Conservation (phyloP, 2,329 filamentous ascomycete species). For the Intubia oerlemansii region DNA sequence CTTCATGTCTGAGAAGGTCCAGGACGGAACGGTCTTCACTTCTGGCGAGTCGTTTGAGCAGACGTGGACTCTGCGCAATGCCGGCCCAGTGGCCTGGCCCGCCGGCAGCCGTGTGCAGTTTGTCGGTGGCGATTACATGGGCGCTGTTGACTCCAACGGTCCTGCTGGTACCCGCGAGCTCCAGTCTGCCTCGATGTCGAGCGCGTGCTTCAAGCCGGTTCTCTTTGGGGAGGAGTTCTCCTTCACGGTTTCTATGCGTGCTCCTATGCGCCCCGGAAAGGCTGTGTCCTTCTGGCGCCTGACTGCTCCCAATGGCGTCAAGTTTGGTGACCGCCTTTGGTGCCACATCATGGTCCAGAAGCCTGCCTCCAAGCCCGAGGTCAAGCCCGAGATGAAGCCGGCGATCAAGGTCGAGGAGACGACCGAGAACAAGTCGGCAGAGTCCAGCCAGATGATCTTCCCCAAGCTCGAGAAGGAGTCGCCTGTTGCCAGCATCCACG, state of each 20-base stretch:
- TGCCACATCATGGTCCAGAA: slow-evolving; percentile 67
- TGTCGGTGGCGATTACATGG: slow-evolving; percentile 91
- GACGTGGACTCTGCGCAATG: slow-evolving; percentile 79
- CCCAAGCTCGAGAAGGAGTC: slow-evolving; percentile 92
- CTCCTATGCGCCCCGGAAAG: slow-evolving; percentile 54
- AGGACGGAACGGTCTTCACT: slow-evolving; percentile 53
- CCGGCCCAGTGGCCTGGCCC: slow-evolving; percentile 62
- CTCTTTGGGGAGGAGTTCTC: slow-evolving; percentile 51
- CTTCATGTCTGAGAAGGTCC: slow-evolving; percentile 63
- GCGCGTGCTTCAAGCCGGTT: slow-evolving; percentile 46
- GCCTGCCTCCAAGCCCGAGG: slow-evolving; percentile 15
- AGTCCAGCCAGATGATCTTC: slow-evolving; percentile 70
- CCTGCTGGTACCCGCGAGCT: slow-evolving; percentile 63
- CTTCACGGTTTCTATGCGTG: slow-evolving; percentile 73
- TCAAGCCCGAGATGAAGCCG: too few species aligned
- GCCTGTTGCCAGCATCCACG: slow-evolving; percentile 57
- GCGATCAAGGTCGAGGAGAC: slow-evolving; percentile 24
- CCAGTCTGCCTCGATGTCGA: slow-evolving; percentile 62
- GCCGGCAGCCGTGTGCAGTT: slow-evolving; percentile 77
- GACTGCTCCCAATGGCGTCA: slow-evolving; percentile 55
- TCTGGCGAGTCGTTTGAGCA: slow-evolving; percentile 64
- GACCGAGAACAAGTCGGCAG: slow-evolving; percentile 17
- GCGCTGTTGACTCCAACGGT: slow-evolving; percentile 61
- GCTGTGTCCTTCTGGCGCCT: slow-evolving; percentile 93
- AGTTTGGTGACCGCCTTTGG: slow-evolving; percentile 89